Evolutionary conservation across 106 monocot genomes (phyloP).

Genomic region (Gastrodia elata): DNA sequence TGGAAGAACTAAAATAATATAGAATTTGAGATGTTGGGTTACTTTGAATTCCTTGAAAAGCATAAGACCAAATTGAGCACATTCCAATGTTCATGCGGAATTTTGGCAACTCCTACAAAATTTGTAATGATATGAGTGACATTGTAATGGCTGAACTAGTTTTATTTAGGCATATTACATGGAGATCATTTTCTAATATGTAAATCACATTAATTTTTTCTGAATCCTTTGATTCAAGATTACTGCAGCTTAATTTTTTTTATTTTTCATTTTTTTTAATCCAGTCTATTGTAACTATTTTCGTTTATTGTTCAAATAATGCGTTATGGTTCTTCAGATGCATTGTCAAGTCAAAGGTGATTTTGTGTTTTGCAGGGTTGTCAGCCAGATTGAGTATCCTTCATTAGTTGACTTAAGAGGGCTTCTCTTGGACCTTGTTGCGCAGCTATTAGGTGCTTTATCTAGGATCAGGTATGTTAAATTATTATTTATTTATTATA

Average conservation of each 20-base stretch:
- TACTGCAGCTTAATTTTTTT: background rate
- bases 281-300: background rate
- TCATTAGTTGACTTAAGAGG: conserved; percentile 93
- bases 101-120: too few species aligned
- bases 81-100: too few species aligned
- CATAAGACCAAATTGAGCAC: too few species aligned
- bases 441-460: conserved; percentile 93
- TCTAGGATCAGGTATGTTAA: conserved; percentile 77
- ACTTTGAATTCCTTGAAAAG: too few species aligned
- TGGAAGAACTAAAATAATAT: too few species aligned
- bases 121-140: background rate
- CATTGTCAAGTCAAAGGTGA: background rate
- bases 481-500: background rate
- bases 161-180: background rate
- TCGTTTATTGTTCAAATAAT: background rate
- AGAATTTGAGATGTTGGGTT: too few species aligned
- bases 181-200: background rate
- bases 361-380: conserved; percentile 58
- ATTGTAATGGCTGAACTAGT: background rate
- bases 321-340: background rate
- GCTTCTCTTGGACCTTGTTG: conserved; percentile 93
- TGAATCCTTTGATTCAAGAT: background rate
- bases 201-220: background rate
- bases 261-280: background rate
- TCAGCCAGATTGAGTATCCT: conserved; percentile 98